Evolutionary conservation across 2,329 filamentous ascomycete genomes (phyloP).

Genomic region (Penicillium decumbens): DNA sequence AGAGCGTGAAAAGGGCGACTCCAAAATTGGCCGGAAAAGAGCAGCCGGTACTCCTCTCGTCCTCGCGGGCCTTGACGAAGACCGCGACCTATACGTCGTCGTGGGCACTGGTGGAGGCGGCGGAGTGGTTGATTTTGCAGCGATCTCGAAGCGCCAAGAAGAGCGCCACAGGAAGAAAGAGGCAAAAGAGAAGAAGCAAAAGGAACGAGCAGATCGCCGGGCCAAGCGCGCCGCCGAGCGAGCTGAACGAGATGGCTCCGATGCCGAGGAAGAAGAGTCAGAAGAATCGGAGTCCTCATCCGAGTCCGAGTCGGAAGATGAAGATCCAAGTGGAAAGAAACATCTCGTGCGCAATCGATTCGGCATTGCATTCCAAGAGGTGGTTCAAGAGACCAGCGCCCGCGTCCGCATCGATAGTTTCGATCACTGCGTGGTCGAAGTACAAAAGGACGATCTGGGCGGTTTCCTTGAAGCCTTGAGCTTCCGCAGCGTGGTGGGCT

Average conservation of each 20-base stretch:
- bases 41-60: constrained; percentile 72
- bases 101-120: constrained; percentile 88
- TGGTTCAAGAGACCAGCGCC: constrained; percentile 84
- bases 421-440: constrained; percentile 94
- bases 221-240: constrained; percentile 53
- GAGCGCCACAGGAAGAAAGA: constrained; percentile 60
- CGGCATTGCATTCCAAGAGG: constrained; percentile 91
- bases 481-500: constrained; percentile 76
- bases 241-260: constrained; percentile 49
- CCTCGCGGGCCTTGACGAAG: constrained; percentile 83
- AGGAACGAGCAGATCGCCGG: constrained; percentile 60
- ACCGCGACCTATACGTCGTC: constrained; percentile 80
- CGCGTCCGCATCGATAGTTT: constrained; percentile 92
- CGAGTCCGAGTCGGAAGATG: constrained; percentile 56
- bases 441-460: constrained; percentile 89
- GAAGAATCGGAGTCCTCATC: constrained; percentile 55
- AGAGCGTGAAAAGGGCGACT: constrained; percentile 74
- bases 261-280: constrained; percentile 61
- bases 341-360: constrained; percentile 82
- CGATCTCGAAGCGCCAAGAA: constrained; percentile 63
- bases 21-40: constrained; percentile 42
- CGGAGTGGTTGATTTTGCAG: constrained; percentile 62
- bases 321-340: constrained; percentile 52
- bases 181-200: constrained; percentile 58
- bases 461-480: constrained; percentile 89